These are phyloP conservation scores for Pseudogymnoascus sp. DNA, from an alignment of 2,329 filamentous ascomycete species.

Conservation along the genomic window DNA sequence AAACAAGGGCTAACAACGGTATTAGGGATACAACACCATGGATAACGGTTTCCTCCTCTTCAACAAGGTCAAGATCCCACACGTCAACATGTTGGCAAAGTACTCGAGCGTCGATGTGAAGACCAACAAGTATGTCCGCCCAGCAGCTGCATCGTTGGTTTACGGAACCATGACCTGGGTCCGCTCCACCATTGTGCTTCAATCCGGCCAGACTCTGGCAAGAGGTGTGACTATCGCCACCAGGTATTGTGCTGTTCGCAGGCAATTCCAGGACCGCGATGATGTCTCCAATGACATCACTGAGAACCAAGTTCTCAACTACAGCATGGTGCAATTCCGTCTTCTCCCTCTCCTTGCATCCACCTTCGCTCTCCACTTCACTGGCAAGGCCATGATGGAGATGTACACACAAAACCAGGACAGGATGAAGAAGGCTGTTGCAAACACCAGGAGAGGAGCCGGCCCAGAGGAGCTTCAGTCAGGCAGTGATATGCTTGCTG, in stretches of 20 bases:
- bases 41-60: constrained; percentile 75
- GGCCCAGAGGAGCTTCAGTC: constrained; percentile 62
- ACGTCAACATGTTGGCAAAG: constrained; percentile 65
- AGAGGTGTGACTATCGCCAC: constrained; percentile 73
- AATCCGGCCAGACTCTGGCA: constrained; percentile 64
- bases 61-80: constrained; percentile 69
- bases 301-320: constrained; percentile 72
- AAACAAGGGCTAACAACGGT: not conserved
- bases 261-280: constrained; percentile 74
- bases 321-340: constrained; percentile 73
- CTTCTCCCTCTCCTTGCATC: constrained; percentile 65
- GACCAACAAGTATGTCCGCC: constrained; percentile 61
- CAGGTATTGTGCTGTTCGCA: constrained; percentile 64
- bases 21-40: constrained; percentile 62
- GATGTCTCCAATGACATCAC: constrained; percentile 47
- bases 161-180: constrained; percentile 74
- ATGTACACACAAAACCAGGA: constrained; percentile 67
- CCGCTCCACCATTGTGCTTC: constrained; percentile 65
- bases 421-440: constrained; percentile 45
- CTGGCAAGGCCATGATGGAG: constrained; percentile 67
- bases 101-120: constrained; percentile 63
- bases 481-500: constrained; percentile 61
- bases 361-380: constrained; percentile 73
- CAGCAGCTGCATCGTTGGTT: constrained; percentile 58
- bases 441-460: constrained; percentile 44